Conservation (phyloP, 495 filamentous ascomycete species). For the Podospora conica region DNA sequence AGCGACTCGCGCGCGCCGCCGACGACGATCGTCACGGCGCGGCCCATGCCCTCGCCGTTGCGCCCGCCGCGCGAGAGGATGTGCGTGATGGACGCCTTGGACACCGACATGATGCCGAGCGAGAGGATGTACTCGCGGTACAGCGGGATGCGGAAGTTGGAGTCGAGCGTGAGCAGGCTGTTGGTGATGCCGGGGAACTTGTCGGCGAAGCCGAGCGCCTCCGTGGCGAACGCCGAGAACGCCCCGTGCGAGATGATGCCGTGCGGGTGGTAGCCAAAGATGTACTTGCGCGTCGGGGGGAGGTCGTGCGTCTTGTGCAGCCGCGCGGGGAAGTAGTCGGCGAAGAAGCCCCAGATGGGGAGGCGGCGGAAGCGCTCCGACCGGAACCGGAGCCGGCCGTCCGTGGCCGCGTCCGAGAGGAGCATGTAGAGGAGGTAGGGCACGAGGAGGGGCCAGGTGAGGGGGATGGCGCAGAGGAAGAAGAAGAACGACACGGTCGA, state of each 20-base stretch:
- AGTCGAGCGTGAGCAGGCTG: slow-evolving; percentile 83
- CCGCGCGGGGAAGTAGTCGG: slow-evolving; percentile 82
- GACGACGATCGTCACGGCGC: slow-evolving; percentile 92
- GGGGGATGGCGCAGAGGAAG: slow-evolving; percentile 80
- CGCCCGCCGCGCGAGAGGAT: slow-evolving; percentile 68
- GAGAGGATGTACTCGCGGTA: slow-evolving; percentile 88
- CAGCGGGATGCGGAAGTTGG: slow-evolving; percentile 89
- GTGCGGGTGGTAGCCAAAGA: slow-evolving; percentile 96
- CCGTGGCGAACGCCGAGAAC: slow-evolving; percentile 86
- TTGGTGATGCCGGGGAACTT: slow-evolving; percentile 96
- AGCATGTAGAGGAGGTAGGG: slow-evolving; percentile 82
- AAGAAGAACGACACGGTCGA: slow-evolving; percentile 76
- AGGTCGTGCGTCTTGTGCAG: slow-evolving; percentile 80
- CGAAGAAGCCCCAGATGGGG: slow-evolving; percentile 82
- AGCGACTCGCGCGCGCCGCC: slow-evolving; percentile 90
- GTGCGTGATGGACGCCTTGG: slow-evolving; percentile 83
- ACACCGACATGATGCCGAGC: slow-evolving; percentile 83
- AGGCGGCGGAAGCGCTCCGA: slow-evolving; percentile 65
- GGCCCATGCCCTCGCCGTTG: slow-evolving; percentile 84
- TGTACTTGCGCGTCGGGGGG: slow-evolving; percentile 82
- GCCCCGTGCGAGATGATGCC: slow-evolving; percentile 96
- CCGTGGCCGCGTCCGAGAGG: slow-evolving; percentile 66
- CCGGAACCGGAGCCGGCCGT: slow-evolving; percentile 67
- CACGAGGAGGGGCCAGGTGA: slow-evolving; percentile 87
- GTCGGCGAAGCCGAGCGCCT: slow-evolving; percentile 78